Evolutionary conservation across 768 basidiomycete species (phyloP).

Genomic region (Clathrus columnatus): DNA sequence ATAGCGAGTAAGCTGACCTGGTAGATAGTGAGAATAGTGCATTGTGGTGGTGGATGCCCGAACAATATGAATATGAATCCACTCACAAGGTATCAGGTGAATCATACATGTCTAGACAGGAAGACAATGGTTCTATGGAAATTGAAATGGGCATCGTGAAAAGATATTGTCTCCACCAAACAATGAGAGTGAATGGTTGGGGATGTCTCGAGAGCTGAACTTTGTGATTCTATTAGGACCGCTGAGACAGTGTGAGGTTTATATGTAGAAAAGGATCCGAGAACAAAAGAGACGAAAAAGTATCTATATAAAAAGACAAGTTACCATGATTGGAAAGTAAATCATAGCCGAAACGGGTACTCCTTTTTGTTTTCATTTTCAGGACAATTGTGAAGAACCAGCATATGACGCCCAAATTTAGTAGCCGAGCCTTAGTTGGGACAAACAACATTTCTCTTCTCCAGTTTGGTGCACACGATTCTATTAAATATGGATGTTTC

Average conservation of each 20-base stretch:
- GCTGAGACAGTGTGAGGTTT: not conserved
- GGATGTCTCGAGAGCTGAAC: not conserved
- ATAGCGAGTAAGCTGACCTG: conserved; percentile 82
- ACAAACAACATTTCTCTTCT: not conserved
- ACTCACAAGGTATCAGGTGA: conserved; percentile 56
- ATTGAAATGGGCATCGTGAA: conserved; percentile 56
- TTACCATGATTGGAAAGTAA: not conserved
- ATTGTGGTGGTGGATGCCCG: too few relatives aligned
- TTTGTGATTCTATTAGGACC: not conserved
- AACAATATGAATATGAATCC: not conserved
- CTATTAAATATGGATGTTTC: not conserved
- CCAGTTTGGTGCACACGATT: too few relatives aligned
- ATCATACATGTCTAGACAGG: conserved; percentile 62
- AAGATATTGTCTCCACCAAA: conserved; percentile 10
- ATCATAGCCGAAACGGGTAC: not conserved
- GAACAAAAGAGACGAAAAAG: conserved; percentile 1
- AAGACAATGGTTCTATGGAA: conserved; percentile 49
- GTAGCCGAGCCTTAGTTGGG: not conserved
- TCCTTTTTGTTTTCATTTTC: not conserved
- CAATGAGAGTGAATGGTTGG: conserved; percentile 9
- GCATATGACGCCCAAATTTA: not conserved
- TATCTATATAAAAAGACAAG: not conserved
- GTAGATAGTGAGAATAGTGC: not conserved
- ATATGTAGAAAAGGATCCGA: not conserved
- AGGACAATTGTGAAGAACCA: not conserved